Conservation (phyloP, 2,329 filamentous ascomycete genomes). For the Fusarium caatingaense region DNA sequence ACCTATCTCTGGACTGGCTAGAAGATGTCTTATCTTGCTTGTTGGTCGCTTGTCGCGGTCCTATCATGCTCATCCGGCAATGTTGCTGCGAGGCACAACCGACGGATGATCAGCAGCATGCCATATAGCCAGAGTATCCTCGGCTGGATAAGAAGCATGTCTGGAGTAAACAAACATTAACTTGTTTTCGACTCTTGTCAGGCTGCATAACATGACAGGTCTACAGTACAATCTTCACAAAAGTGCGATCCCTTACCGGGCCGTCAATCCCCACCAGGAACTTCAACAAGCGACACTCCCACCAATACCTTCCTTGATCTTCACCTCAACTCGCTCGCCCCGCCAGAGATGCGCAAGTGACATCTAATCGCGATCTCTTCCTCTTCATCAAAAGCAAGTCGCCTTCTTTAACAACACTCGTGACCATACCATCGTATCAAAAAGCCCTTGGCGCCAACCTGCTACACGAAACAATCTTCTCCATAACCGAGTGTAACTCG, state of each 20-base stretch:
- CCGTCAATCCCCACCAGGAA: background rate
- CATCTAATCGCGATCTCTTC: slow-evolving; percentile 1
- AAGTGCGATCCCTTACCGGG: background rate
- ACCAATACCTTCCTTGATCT: background rate
- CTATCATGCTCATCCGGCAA: background rate
- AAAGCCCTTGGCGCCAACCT: slow-evolving; percentile 4
- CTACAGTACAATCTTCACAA: background rate
- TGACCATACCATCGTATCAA: slow-evolving; percentile 25
- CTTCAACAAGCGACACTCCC: background rate
- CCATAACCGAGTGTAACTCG: slow-evolving; percentile 9
- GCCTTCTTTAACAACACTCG: background rate
- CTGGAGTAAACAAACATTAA: background rate
- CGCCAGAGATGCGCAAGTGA: background rate
- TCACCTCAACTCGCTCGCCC: background rate
- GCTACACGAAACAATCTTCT: background rate
- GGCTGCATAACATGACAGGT: no score
- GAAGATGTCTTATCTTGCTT: background rate
- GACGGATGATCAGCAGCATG: background rate
- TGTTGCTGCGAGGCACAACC: background rate
- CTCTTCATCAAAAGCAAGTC: background rate
- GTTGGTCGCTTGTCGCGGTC: background rate
- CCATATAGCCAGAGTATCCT: background rate
- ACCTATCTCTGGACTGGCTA: background rate
- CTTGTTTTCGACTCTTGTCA: background rate
- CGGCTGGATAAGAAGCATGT: background rate